Evolutionary conservation across 2,329 filamentous ascomycete species (phyloP).

Genomic region (Chrysosporium keratinophilum): DNA sequence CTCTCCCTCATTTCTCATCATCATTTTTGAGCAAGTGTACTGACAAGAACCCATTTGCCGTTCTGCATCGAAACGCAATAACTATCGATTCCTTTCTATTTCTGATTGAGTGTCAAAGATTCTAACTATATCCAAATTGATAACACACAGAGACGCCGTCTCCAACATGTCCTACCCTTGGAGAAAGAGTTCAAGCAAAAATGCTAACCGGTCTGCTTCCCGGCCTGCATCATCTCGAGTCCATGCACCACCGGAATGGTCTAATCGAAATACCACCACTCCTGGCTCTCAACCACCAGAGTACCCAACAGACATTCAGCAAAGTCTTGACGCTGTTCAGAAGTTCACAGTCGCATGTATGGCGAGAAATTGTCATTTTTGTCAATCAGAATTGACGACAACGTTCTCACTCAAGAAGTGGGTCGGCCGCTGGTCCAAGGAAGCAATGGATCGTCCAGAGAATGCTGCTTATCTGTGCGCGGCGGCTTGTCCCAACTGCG

Average conservation of each 20-base stretch:
- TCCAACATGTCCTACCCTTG: no score
- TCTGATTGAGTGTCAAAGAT: no score
- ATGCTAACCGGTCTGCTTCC: no score
- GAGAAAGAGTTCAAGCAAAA: no score
- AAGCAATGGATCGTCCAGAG: neutral
- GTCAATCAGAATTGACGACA: constrained; percentile 6
- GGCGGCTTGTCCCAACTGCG: constrained; percentile 11
- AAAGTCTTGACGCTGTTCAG: constrained; percentile 11
- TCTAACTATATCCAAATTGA: no score
- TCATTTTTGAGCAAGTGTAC: no score
- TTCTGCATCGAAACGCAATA: no score
- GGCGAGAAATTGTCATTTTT: constrained; percentile 11
- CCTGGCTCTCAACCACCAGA: constrained; percentile 23
- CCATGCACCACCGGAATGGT: neutral
- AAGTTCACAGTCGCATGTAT: constrained; percentile 11
- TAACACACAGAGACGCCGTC: no score
- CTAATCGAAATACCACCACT: constrained; percentile 37
- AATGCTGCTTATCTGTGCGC: constrained; percentile 9
- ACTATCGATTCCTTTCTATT: no score
- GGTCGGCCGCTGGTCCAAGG: constrained; percentile 11
- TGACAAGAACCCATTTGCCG: no score
- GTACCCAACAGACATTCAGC: constrained; percentile 11
- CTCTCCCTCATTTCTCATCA: no score
- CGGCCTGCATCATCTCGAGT: neutral
- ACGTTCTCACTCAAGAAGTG: constrained; percentile 11